Evolutionary conservation across 495 filamentous ascomycete species (phyloP).

Genomic region (Aspergillus panamensis): DNA sequence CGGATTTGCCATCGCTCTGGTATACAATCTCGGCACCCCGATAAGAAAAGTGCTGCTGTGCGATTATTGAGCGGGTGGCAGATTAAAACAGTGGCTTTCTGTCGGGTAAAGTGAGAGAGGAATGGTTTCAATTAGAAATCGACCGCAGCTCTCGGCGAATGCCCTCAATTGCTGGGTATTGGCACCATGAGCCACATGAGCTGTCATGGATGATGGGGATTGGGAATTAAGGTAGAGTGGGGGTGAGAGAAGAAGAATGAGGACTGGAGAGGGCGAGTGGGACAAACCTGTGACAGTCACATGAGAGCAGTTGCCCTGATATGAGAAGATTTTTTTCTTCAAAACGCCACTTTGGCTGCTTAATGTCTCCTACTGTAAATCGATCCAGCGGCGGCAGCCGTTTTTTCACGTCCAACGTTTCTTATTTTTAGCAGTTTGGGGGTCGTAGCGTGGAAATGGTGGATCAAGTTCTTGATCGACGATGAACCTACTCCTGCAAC

Average conservation of each 20-base stretch:
- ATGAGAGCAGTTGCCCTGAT: not conserved
- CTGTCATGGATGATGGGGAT: slow-evolving; percentile 2
- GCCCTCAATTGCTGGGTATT: slow-evolving; percentile 6
- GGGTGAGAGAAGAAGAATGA: slow-evolving; percentile 3
- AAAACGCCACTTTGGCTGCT: too few relatives aligned
- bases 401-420: not conserved
- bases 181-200: not conserved
- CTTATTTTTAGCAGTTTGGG: not conserved
- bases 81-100: not conserved
- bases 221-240: not conserved
- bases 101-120: not conserved
- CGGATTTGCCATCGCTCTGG: not conserved
- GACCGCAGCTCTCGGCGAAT: not conserved
- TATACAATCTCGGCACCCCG: not conserved
- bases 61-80: not conserved
- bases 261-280: not conserved
- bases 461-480: not conserved
- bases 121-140: not conserved
- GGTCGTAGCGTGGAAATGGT: not conserved
- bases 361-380: too few relatives aligned
- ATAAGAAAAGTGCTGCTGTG: not conserved
- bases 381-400: too few relatives aligned
- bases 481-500: too few relatives aligned
- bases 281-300: not conserved
- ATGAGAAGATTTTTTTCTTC: not conserved